These are phyloP conservation scores for Auricularia sp. DNA, from an alignment of 768 basidiomycete genomes.

Conservation along the genomic window DNA sequence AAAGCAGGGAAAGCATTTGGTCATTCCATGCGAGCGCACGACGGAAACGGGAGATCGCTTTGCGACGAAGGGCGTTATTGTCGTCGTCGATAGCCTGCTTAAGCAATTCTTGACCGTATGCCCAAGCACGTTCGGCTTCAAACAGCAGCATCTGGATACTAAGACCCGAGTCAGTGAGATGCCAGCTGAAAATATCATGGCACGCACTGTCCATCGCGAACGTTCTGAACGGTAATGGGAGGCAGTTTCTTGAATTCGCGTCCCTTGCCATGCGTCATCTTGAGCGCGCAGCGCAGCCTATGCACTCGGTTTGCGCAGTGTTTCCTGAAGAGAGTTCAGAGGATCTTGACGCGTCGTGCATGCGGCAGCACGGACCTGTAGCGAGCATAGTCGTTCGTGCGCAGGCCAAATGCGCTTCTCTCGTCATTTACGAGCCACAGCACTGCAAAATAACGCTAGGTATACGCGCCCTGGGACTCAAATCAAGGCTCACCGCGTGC, in stretches of 20 bases:
- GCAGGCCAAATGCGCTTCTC: conserved; percentile 79
- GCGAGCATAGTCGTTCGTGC: conserved; percentile 79
- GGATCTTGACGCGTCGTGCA: not conserved
- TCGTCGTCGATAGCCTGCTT: conserved; percentile 41
- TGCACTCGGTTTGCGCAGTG: conserved; percentile 89
- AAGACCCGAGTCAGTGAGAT: conserved; percentile 6
- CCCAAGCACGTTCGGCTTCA: conserved; percentile 88
- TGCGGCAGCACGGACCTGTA: conserved; percentile 49
- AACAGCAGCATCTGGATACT: conserved; percentile 79
- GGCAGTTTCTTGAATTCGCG: conserved; percentile 83
- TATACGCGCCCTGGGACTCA: not conserved
- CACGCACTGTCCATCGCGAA: conserved; percentile 82
- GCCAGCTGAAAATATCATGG: not conserved
- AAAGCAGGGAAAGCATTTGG: conserved; percentile 63
- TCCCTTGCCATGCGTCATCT: conserved; percentile 80
- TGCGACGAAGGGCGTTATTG: conserved; percentile 51
- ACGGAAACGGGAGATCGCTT: conserved; percentile 69
- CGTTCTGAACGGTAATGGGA: conserved; percentile 49
- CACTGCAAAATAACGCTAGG: conserved; percentile 37
- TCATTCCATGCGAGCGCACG: conserved; percentile 72
- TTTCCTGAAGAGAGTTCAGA: conserved; percentile 41
- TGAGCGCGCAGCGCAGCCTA: conserved; percentile 72
- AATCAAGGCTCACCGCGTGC: not conserved
- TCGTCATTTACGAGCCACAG: conserved; percentile 80
- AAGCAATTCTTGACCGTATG: conserved; percentile 73